phyloP scores from a whole-genome alignment of 345 rosid genomes.

The Melaleuca quinquenervia region DNA sequence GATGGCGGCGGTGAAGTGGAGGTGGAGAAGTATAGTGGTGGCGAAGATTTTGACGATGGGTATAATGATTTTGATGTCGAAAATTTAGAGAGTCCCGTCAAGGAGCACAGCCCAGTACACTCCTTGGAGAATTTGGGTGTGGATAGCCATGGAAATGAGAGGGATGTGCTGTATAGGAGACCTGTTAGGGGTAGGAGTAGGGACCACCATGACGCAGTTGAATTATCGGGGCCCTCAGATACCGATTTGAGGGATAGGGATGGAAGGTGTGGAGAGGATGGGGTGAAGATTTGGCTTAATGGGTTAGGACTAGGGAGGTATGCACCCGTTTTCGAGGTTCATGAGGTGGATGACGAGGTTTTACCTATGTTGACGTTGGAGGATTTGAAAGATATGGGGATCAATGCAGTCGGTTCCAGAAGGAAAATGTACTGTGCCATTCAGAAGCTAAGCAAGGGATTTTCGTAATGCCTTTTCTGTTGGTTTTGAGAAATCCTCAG shows the following conservation, averaged over 20 bases:
- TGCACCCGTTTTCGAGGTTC: conserved; percentile 62
- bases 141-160: conserved; percentile 21
- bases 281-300: conserved; percentile 49
- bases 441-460: conserved; percentile 61
- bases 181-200: conserved; percentile 15
- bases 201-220: conserved; percentile 19
- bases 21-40: conserved; percentile 42
- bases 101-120: conserved; percentile 47
- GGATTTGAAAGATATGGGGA: conserved; percentile 80
- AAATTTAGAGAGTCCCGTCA: conserved; percentile 55
- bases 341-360: conserved; percentile 68
- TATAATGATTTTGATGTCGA: conserved; percentile 47
- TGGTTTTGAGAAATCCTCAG: conserved; percentile 41
- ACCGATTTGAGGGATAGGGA: conserved; percentile 32
- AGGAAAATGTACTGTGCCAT: conserved; percentile 59
- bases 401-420: conserved; percentile 68
- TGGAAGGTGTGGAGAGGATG: conserved; percentile 32
- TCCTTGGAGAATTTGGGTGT: conserved; percentile 46
- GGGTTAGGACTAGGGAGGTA: conserved; percentile 57
- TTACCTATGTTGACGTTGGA: conserved; percentile 65
- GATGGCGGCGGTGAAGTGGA: conserved; percentile 23
- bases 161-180: conserved; percentile 28
- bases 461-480: conserved; percentile 53
- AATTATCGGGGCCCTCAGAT: conserved; percentile 16
- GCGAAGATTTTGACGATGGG: conserved; percentile 38